A percentile compares a stretch with the other conserved stretches of the same genome.
These are phyloP conservation scores for Paraconiothyrium sp. DNA, from an alignment of 2,329 filamentous ascomycete genomes.

Conservation along the genomic window DNA sequence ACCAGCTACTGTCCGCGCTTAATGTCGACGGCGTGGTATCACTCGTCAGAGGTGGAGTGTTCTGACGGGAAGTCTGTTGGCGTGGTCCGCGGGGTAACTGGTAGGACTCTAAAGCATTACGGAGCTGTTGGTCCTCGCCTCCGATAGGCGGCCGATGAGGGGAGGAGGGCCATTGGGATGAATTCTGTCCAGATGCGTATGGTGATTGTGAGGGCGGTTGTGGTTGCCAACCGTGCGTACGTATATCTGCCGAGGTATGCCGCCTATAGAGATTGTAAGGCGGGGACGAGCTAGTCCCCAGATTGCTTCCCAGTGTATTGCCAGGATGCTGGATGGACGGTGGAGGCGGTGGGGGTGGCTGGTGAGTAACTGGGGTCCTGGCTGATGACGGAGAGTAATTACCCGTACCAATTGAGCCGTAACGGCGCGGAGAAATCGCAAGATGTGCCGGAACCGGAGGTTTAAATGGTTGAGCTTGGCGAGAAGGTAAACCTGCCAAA, in stretches of 20 bases:
- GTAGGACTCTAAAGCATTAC: conserved; percentile 75
- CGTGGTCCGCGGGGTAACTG: conserved; percentile 66
- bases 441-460: conserved; percentile 84
- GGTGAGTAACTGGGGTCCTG: conserved; percentile 74
- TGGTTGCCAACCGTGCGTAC: conserved; percentile 73
- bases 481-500: conserved; percentile 59
- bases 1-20: conserved; percentile 65
- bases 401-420: conserved; percentile 83
- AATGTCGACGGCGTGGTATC: conserved; percentile 61
- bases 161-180: conserved; percentile 73
- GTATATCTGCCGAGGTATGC: conserved; percentile 95
- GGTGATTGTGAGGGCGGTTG: conserved; percentile 66
- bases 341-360: conserved; percentile 68
- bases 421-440: conserved; percentile 79
- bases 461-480: conserved; percentile 72
- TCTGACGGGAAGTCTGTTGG: conserved; percentile 61
- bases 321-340: conserved; percentile 71
- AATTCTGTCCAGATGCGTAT: conserved; percentile 70
- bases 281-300: conserved; percentile 59
- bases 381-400: conserved; percentile 76
- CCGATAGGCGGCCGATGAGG: conserved; percentile 60
- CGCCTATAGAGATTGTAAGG: conserved; percentile 77
- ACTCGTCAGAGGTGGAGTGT: conserved; percentile 61
- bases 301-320: conserved; percentile 56
- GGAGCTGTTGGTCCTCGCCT: conserved; percentile 73